A percentile compares a stretch with the other conserved stretches of the same genome.
Evolutionary conservation across 805 yeast genomes (phyloP).

Genomic region (Yarrowia divulgata): DNA sequence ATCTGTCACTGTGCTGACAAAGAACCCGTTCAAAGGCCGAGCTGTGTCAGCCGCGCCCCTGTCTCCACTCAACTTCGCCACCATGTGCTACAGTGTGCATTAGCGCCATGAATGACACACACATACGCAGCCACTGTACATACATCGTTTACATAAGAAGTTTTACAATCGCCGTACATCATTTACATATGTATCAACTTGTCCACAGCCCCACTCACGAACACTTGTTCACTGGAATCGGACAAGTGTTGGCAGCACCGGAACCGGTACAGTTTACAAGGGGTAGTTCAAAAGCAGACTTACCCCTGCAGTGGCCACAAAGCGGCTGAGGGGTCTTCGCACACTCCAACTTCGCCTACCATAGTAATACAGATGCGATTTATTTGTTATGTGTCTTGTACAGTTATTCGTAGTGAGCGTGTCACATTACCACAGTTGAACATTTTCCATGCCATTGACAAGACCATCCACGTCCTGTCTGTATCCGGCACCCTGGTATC

Average conservation of each 20-base stretch:
- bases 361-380: conserved; percentile 16
- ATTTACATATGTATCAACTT: too few relatives aligned
- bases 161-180: too few relatives aligned
- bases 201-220: too few relatives aligned
- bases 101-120: background rate
- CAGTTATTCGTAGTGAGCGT: conserved; percentile 11
- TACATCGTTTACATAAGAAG: too few relatives aligned
- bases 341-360: too few relatives aligned
- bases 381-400: conserved; percentile 36
- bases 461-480: conserved; percentile 32
- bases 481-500: conserved; percentile 31
- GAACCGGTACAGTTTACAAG: too few relatives aligned
- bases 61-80: conserved; percentile 14
- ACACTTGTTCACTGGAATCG: too few relatives aligned
- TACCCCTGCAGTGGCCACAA: too few relatives aligned
- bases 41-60: background rate
- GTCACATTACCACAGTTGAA: conserved; percentile 37
- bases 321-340: too few relatives aligned
- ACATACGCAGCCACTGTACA: background rate
- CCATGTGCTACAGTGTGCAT: conserved; percentile 2
- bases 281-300: too few relatives aligned
- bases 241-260: too few relatives aligned
- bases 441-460: conserved; percentile 37
- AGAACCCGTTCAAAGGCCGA: background rate
- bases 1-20: conserved; percentile 3